phyloP scores from a whole-genome alignment of 257 asterid species.

The Nicotiana tabacum region DNA sequence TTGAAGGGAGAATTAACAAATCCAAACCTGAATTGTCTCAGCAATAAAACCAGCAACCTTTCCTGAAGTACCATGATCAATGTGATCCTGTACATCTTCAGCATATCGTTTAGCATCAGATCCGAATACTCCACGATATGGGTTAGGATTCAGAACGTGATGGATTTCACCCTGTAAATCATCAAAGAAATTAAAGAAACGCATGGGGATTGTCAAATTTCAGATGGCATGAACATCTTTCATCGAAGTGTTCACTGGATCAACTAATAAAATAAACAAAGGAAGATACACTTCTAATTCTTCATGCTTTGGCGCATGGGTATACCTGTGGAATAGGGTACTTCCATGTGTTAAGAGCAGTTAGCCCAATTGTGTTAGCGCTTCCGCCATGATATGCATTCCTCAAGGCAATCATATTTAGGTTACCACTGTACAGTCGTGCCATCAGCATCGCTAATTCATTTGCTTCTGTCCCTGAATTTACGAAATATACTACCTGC shows the following conservation, averaged over 20 bases:
- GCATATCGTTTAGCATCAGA: slow-evolving; percentile 74
- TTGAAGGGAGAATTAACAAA: background rate
- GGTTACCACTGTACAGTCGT: slow-evolving; percentile 75
- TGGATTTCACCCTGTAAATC: slow-evolving; percentile 83
- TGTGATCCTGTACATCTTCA: slow-evolving; percentile 89
- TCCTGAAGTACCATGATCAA: slow-evolving; percentile 91
- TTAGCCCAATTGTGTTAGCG: slow-evolving; percentile 75
- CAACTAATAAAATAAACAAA: background rate
- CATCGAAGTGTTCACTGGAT: background rate
- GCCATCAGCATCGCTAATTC: slow-evolving; percentile 97
- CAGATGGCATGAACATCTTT: background rate
- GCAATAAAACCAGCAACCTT: slow-evolving; percentile 92
- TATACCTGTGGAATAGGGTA: slow-evolving; percentile 92
- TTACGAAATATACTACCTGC: slow-evolving; percentile 92
- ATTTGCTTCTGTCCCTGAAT: slow-evolving; percentile 96
- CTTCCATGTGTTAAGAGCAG: slow-evolving; percentile 91
- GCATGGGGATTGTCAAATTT: background rate
- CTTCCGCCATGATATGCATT: slow-evolving; percentile 99
- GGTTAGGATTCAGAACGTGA: slow-evolving; percentile 88
- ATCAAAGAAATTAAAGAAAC: background rate
- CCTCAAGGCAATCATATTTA: slow-evolving; percentile 80
- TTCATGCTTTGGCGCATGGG: background rate
- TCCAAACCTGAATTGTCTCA: slow-evolving; percentile 87
- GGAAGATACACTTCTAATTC: background rate
- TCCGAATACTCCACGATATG: slow-evolving; percentile 88